A percentile compares a stretch with the other conserved stretches of the same genome.
Conservation (phyloP, 352 stramenopile species). For the Pythium utonaiense region DNA sequence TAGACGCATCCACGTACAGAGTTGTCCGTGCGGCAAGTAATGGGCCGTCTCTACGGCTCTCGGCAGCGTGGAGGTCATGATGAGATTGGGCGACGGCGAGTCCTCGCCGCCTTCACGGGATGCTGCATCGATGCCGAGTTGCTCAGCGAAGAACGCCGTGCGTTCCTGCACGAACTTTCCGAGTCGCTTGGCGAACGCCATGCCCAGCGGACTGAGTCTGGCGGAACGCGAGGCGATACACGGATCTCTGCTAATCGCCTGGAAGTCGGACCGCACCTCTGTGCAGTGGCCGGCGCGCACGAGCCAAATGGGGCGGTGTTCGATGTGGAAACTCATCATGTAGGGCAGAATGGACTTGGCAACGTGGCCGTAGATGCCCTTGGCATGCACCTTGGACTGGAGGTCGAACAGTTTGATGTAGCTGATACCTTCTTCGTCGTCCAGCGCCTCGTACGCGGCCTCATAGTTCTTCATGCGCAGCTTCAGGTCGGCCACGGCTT, state of each 20-base stretch:
- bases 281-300: conserved; percentile 88
- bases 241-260: conserved; percentile 63
- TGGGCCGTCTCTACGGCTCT: conserved; percentile 72
- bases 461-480: conserved; percentile 87
- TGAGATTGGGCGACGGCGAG: conserved; percentile 43
- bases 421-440: conserved; percentile 82
- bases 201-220: conserved; percentile 86
- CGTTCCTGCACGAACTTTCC: conserved; percentile 90
- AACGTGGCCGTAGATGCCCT: conserved; percentile 85
- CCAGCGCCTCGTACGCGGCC: conserved; percentile 81
- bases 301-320: conserved; percentile 90
- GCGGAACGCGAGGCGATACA: conserved; percentile 70
- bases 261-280: conserved; percentile 62
- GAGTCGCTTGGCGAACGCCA: conserved; percentile 91
- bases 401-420: conserved; percentile 91
- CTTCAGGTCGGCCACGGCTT: conserved; percentile 76
- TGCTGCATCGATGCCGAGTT: conserved; percentile 3
- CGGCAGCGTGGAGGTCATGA: conserved; percentile 80
- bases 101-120: conserved; percentile 20
- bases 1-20: conserved; percentile 34
- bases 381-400: conserved; percentile 84
- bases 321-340: conserved; percentile 95
- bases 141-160: conserved; percentile 27
- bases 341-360: conserved; percentile 91
- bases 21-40: conserved; percentile 40